These are phyloP conservation scores for Colletotrichum limetticola DNA, from an alignment of 2,329 filamentous ascomycete genomes.

Conservation along the genomic window DNA sequence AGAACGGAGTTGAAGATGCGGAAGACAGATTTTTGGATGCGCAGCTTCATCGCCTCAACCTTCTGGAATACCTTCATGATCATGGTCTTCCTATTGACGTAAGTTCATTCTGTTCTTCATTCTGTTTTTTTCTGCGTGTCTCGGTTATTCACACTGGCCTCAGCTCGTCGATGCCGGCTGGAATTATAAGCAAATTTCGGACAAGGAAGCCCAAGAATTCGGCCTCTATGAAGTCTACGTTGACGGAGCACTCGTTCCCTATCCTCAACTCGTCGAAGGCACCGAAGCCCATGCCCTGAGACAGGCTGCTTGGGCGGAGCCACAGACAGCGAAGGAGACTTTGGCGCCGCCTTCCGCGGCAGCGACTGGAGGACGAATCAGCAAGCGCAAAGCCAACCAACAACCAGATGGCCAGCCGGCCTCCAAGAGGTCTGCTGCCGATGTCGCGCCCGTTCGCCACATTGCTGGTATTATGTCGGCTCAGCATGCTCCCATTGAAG, in stretches of 20 bases:
- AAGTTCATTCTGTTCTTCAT: constrained; percentile 43
- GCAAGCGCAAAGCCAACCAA: constrained; percentile 63
- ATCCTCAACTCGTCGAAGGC: constrained; percentile 54
- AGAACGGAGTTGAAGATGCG: constrained; percentile 52
- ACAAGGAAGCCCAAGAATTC: constrained; percentile 56
- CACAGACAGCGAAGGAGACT: constrained; percentile 9
- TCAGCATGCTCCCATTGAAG: constrained; percentile 39
- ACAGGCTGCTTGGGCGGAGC: constrained; percentile 33
- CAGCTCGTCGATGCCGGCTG: constrained; percentile 57
- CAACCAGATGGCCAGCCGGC: constrained; percentile 61
- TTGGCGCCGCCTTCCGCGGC: constrained; percentile 12
- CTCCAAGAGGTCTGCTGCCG: constrained; percentile 57
- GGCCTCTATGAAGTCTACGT: constrained; percentile 54
- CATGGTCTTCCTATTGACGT: constrained; percentile 60
- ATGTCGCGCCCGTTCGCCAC: constrained; percentile 36
- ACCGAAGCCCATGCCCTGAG: constrained; percentile 43
- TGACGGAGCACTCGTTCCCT: constrained; percentile 56
- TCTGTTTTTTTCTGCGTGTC: constrained; percentile 25
- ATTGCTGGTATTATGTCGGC: constrained; percentile 46
- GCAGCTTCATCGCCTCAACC: constrained; percentile 57
- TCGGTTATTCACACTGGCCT: constrained; percentile 36
- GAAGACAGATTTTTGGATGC: constrained; percentile 56
- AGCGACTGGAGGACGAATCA: constrained; percentile 22
- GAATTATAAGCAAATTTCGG: constrained; percentile 56
- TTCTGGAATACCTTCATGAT: constrained; percentile 55